phyloP scores from a whole-genome alignment of 2,329 filamentous ascomycete genomes.

The Fusarium fujikuroi region DNA sequence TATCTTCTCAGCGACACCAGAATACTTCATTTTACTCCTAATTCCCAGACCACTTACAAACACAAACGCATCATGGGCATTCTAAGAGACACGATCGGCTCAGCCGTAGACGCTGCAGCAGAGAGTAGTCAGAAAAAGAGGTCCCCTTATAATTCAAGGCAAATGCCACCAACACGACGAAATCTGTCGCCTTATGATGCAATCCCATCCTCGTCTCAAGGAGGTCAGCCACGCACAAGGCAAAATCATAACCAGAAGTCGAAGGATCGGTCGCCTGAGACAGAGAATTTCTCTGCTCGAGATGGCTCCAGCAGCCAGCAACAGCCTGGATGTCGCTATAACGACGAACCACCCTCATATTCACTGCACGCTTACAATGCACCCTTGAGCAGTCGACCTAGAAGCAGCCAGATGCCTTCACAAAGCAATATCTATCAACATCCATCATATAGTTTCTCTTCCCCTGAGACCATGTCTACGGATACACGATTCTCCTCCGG shows the following conservation, averaged over 20 bases:
- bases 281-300: neutral
- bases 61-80: neutral
- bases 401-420: neutral
- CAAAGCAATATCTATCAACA: neutral
- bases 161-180: neutral
- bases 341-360: neutral
- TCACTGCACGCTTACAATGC: neutral
- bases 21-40: neutral
- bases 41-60: neutral
- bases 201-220: neutral
- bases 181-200: neutral
- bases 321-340: neutral
- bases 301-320: neutral
- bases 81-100: neutral
- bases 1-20: no score
- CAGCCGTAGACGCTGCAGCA: neutral
- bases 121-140: neutral
- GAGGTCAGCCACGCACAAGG: neutral
- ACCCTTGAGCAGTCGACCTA: neutral
- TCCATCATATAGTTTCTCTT: neutral
- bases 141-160: neutral
- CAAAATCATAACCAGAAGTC: neutral
- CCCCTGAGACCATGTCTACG: neutral
- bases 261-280: neutral
- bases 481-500: neutral